Evolutionary conservation across 495 filamentous ascomycete species (phyloP).

Genomic region (Trichoderma erinaceum): DNA sequence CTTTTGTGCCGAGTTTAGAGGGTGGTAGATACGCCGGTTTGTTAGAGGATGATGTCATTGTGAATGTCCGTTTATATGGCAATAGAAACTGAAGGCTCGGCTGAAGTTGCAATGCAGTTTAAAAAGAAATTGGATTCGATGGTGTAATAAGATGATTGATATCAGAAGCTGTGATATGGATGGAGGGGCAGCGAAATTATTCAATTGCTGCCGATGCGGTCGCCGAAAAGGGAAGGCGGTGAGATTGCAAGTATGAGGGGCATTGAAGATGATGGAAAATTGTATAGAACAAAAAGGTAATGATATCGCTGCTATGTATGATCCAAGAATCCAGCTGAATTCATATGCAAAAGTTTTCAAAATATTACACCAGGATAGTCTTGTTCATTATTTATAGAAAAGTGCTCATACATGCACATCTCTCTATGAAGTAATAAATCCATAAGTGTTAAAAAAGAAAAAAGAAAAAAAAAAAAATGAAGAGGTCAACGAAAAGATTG

Average conservation of each 20-base stretch:
- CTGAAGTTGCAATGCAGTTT: neutral
- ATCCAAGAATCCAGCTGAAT: neutral
- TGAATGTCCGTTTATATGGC: neutral
- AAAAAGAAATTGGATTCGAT: neutral
- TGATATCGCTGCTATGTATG: no score
- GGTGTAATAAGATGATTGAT: neutral
- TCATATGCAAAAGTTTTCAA: neutral
- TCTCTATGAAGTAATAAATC: constrained; percentile 5
- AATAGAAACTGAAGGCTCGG: neutral
- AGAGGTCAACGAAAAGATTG: neutral
- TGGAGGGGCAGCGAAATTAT: constrained; percentile 15
- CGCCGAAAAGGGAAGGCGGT: constrained; percentile 20
- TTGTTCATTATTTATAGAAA: neutral
- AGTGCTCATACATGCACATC: neutral
- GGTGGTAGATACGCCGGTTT: constrained; percentile 50
- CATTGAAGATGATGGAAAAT: neutral
- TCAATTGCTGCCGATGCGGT: constrained; percentile 7
- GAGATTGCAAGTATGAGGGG: constrained; percentile 22
- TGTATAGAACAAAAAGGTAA: no score
- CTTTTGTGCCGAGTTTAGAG: constrained; percentile 60
- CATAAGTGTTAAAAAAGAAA: constrained; percentile 16
- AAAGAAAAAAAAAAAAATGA: neutral
- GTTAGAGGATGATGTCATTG: constrained; percentile 14
- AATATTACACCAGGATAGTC: neutral
- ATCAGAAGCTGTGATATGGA: neutral